Percentiles rank a stretch among this genome's conserved stretches.
Conservation (phyloP, 148 eudicot species). For the Nepenthes gracilis region DNA sequence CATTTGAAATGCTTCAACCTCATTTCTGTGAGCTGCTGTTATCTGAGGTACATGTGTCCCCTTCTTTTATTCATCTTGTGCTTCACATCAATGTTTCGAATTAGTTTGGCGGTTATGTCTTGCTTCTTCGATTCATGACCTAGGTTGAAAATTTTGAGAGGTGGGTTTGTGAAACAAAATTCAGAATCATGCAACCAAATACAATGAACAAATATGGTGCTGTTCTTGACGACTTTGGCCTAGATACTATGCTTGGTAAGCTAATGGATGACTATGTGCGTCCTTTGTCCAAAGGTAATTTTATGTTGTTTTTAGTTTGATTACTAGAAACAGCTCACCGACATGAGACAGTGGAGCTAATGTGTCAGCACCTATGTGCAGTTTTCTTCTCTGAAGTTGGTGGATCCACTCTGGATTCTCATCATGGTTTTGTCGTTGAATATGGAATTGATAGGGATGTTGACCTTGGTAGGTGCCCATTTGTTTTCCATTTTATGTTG, state of each 20-base stretch:
- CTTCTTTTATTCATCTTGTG: slow-evolving; percentile 1
- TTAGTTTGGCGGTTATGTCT: slow-evolving; percentile 26
- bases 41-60: slow-evolving; percentile 47
- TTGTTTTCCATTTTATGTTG: background rate
- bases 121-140: slow-evolving; percentile 31
- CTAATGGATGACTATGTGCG: slow-evolving; percentile 74
- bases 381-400: slow-evolving; percentile 95
- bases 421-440: slow-evolving; percentile 97
- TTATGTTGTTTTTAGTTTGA: background rate
- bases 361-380: slow-evolving; percentile 22
- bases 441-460: slow-evolving; percentile 82
- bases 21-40: slow-evolving; percentile 72
- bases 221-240: slow-evolving; percentile 93
- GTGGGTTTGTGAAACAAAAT: slow-evolving; percentile 64
- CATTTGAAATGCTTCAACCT: slow-evolving; percentile 81
- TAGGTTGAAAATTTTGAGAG: slow-evolving; percentile 85
- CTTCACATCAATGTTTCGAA: slow-evolving; percentile 2
- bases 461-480: slow-evolving; percentile 56
- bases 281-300: slow-evolving; percentile 66
- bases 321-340: background rate
- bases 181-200: slow-evolving; percentile 89
- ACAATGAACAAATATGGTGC: slow-evolving; percentile 89
- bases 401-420: slow-evolving; percentile 75
- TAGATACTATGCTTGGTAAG: slow-evolving; percentile 78
- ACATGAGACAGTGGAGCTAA: background rate